phyloP scores from a whole-genome alignment of 768 basidiomycete genomes.

The Pleurotus platypus region DNA sequence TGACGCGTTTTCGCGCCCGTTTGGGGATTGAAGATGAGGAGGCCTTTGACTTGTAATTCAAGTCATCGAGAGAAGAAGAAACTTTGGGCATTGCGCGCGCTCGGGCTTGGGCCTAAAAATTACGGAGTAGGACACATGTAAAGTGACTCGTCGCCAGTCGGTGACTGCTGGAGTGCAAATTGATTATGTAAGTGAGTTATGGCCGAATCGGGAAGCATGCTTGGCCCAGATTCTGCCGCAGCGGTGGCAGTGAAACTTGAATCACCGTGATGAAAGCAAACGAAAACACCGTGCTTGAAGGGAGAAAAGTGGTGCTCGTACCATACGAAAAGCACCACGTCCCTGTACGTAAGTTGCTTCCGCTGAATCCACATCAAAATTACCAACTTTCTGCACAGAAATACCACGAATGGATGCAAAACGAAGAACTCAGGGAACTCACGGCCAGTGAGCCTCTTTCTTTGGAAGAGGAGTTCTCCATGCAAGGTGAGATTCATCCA shows the following conservation, averaged over 20 bases:
- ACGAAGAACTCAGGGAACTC: slow-evolving; percentile 62
- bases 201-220: too few relatives aligned
- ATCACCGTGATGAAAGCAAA: slow-evolving; percentile 57
- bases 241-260: too few relatives aligned
- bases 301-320: slow-evolving; percentile 67
- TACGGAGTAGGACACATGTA: too few relatives aligned
- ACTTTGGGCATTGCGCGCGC: too few relatives aligned
- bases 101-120: too few relatives aligned
- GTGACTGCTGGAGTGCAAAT: too few relatives aligned
- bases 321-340: slow-evolving; percentile 70
- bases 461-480: slow-evolving; percentile 79
- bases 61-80: too few relatives aligned
- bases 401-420: slow-evolving; percentile 89
- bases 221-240: too few relatives aligned
- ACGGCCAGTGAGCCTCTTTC: slow-evolving; percentile 86
- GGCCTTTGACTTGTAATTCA: too few relatives aligned
- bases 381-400: slow-evolving; percentile 37
- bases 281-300: slow-evolving; percentile 60
- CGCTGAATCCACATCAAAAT: background rate
- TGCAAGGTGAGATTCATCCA: slow-evolving; percentile 62
- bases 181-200: too few relatives aligned
- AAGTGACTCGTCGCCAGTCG: too few relatives aligned
- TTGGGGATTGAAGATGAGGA: too few relatives aligned
- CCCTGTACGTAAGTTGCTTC: slow-evolving; percentile 25
- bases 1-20: background rate